A percentile compares a stretch with the other conserved stretches of the same genome.
These are phyloP conservation scores for Imleria badia DNA, from an alignment of 768 basidiomycete genomes.

Conservation along the genomic window DNA sequence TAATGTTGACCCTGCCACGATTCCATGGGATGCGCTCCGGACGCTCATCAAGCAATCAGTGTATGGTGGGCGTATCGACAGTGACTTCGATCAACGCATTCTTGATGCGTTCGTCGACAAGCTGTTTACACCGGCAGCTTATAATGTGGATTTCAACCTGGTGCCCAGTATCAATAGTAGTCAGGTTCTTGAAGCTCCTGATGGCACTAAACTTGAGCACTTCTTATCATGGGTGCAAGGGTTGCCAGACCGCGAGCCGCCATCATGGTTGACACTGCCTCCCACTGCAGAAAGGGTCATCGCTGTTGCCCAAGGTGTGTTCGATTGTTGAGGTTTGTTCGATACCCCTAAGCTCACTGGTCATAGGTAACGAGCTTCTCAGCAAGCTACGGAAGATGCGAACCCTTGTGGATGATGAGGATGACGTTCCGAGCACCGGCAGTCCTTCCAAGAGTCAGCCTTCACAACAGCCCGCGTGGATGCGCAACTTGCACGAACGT, in stretches of 20 bases:
- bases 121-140: slow-evolving; percentile 84
- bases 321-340: background rate
- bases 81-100: slow-evolving; percentile 91
- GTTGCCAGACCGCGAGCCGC: slow-evolving; percentile 91
- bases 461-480: slow-evolving; percentile 90
- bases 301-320: slow-evolving; percentile 82
- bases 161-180: slow-evolving; percentile 63
- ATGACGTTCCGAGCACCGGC: slow-evolving; percentile 52
- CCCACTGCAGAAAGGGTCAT: slow-evolving; percentile 91
- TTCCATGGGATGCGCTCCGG: slow-evolving; percentile 96
- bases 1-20: slow-evolving; percentile 87
- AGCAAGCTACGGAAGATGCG: slow-evolving; percentile 92
- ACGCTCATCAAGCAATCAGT: slow-evolving; percentile 94
- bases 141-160: slow-evolving; percentile 91
- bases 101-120: slow-evolving; percentile 91
- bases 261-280: slow-evolving; percentile 92
- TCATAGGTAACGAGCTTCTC: slow-evolving; percentile 74
- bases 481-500: slow-evolving; percentile 79
- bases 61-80: slow-evolving; percentile 92
- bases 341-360: slow-evolving; percentile 4
- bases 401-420: slow-evolving; percentile 83
- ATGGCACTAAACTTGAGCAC: slow-evolving; percentile 89
- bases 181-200: slow-evolving; percentile 69
- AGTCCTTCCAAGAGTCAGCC: slow-evolving; percentile 62
- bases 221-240: slow-evolving; percentile 89